A percentile compares a stretch with the other conserved stretches of the same genome.
Evolutionary conservation across 2,329 filamentous ascomycete species (phyloP).

Genomic region (Pseudogymnoascus sp.): DNA sequence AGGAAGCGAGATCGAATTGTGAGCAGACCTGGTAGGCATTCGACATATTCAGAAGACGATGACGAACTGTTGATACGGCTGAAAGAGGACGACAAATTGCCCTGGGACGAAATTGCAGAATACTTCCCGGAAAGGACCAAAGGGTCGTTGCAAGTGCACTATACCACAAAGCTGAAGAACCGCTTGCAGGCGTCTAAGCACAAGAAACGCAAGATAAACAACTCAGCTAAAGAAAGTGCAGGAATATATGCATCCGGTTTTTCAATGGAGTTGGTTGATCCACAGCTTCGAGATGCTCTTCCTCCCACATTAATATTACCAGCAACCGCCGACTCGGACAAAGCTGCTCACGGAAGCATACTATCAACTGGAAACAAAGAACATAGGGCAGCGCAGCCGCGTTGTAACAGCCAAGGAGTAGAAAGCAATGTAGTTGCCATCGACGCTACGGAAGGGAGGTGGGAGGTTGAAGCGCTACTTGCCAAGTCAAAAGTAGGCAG

Average conservation of each 20-base stretch:
- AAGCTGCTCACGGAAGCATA: background rate
- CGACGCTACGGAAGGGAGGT: constrained; percentile 10
- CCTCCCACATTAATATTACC: constrained; percentile 11
- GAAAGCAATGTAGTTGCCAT: background rate
- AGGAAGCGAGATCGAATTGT: background rate
- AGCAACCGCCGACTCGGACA: constrained; percentile 7
- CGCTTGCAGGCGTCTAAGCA: background rate
- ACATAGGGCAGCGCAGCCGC: background rate
- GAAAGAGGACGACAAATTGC: background rate
- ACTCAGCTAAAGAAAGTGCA: background rate
- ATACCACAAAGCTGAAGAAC: background rate
- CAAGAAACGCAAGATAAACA: background rate
- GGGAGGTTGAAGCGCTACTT: constrained; percentile 20
- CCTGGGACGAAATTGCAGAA: constrained; percentile 1
- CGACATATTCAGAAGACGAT: background rate
- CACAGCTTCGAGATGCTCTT: constrained; percentile 16
- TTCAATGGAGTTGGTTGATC: constrained; percentile 17
- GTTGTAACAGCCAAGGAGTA: background rate
- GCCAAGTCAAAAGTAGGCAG: constrained; percentile 19
- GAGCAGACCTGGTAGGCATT: background rate
- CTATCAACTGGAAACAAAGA: constrained; percentile 1
- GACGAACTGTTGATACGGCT: background rate
- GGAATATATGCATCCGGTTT: constrained; percentile 7
- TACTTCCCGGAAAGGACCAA: constrained; percentile 3
- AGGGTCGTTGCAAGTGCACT: background rate